These are phyloP conservation scores for Kernera saxatilis DNA, from an alignment of 345 rosid species.

Conservation along the genomic window DNA sequence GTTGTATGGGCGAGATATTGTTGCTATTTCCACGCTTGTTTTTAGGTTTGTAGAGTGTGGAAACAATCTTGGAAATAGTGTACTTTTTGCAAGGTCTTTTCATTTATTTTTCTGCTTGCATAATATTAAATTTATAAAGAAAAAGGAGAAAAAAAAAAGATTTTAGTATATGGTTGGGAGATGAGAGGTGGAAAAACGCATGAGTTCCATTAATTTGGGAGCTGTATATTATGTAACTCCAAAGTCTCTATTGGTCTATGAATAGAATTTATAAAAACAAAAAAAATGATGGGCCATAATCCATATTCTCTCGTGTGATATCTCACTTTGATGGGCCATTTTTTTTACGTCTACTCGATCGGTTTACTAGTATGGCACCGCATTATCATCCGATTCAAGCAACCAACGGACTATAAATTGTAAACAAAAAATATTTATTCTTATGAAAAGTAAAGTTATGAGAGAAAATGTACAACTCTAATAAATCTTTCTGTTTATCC, in stretches of 20 bases:
- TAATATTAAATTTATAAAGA: neutral
- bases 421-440: neutral
- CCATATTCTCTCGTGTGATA: neutral
- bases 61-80: conserved; percentile 31
- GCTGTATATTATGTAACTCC: conserved; percentile 12
- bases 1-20: neutral
- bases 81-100: neutral
- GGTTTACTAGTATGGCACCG: too few relatives aligned
- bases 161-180: conserved; percentile 20
- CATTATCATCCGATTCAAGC: too few relatives aligned
- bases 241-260: neutral
- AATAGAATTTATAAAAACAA: neutral
- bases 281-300: neutral
- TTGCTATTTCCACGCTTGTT: conserved; percentile 33
- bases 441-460: neutral
- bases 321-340: too few relatives aligned
- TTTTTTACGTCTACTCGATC: too few relatives aligned
- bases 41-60: conserved; percentile 10
- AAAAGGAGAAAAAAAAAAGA: neutral
- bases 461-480: neutral
- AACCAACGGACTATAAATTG: neutral
- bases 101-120: neutral
- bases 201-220: conserved; percentile 32
- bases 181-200: conserved; percentile 22
- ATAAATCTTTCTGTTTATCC: neutral